Evolutionary conservation across 1,284 basidiomycete genomes (phyloP), one percentile per base, ranked within the genome.

Genomic region (Trichosporon coremiiforme): DNA sequence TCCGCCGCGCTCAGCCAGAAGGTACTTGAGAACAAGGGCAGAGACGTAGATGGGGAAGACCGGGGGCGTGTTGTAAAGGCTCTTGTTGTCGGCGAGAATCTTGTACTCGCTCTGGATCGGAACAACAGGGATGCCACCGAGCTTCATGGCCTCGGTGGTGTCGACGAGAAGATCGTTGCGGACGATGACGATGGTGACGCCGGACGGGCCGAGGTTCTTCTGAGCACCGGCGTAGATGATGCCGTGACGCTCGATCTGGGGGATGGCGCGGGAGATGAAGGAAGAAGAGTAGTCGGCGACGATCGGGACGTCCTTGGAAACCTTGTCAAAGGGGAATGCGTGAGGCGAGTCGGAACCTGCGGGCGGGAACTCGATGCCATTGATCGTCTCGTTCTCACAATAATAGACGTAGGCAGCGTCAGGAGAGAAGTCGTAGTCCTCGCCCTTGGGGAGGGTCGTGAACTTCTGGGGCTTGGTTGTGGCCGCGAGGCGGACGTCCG

Each of bases 321-420:
- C 86, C 50, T 71, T 70, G 73, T 92, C 86, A 85, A 92, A 93
- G 2, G 96, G 95, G 87, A 98, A 98, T n/a, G 90, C 87, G 85
- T 90, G 91, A 85, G 96, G 95, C 17, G 89, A 86, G 4, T 88
- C 82, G 25, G 88, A 83, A 38, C 85, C 85, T 22, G 79, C 77
- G 8, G 85, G 81, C 4, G 91, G 86, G 85, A 94, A 98, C 85
- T 99, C 92, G 68, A 96, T 91, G 38, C 97, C 97, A 78, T 98
- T 91, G 70, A 99, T 93, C 2, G 97, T 99, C 86, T 99, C 97
- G 85, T 99, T 99, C 82, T 98, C 96, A 87, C 97, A 99, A 85
- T 98, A 99, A 85, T 97, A 98, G 68, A 98, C 90, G 78, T 95
- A 89, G 9, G 93, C 95, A 0, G 96, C 91, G 64, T 84, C 80